Evolutionary conservation across 352 stramenopile genomes (phyloP).

Genomic region (Phytophthora europaea): DNA sequence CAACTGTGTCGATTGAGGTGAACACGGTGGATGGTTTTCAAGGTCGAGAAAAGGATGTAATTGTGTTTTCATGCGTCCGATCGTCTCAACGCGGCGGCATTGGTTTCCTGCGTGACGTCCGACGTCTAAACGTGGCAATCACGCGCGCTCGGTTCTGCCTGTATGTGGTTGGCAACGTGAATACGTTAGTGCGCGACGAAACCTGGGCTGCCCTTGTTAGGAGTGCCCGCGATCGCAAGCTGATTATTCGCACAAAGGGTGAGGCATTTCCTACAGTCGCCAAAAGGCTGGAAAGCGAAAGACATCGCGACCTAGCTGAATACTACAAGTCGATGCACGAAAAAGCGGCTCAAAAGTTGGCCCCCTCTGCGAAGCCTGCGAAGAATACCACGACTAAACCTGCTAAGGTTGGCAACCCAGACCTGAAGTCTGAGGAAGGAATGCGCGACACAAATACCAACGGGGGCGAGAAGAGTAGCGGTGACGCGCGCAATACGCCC

Average conservation of each 20-base stretch:
- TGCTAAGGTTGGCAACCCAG: slow-evolving; percentile 18
- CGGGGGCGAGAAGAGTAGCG: neutral
- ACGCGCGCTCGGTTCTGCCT: slow-evolving; percentile 91
- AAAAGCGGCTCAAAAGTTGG: slow-evolving; percentile 58
- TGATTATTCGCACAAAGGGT: slow-evolving; percentile 69
- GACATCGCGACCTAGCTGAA: slow-evolving; percentile 45
- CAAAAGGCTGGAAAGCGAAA: slow-evolving; percentile 55
- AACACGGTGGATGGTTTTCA: slow-evolving; percentile 99
- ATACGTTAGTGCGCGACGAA: slow-evolving; percentile 78
- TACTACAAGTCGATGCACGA: slow-evolving; percentile 83
- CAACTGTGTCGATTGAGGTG: slow-evolving; percentile 90
- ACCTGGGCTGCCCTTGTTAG: slow-evolving; percentile 85
- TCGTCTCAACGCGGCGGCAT: slow-evolving; percentile 83
- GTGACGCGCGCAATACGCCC: neutral
- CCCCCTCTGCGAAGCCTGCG: slow-evolving; percentile 12
- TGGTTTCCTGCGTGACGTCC: slow-evolving; percentile 92
- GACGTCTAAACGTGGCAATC: slow-evolving; percentile 92
- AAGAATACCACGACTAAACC: slow-evolving; percentile 18
- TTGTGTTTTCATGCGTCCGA: slow-evolving; percentile 98
- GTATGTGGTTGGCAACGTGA: slow-evolving; percentile 87
- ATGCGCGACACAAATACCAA: neutral
- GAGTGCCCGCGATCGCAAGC: slow-evolving; percentile 70
- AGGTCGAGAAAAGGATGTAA: slow-evolving; percentile 98
- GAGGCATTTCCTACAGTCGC: slow-evolving; percentile 51
- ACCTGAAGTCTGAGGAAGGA: neutral